These are phyloP conservation scores for Starmerella khaoyaiensis DNA, from an alignment of 805 yeast species.

Conservation along the genomic window DNA sequence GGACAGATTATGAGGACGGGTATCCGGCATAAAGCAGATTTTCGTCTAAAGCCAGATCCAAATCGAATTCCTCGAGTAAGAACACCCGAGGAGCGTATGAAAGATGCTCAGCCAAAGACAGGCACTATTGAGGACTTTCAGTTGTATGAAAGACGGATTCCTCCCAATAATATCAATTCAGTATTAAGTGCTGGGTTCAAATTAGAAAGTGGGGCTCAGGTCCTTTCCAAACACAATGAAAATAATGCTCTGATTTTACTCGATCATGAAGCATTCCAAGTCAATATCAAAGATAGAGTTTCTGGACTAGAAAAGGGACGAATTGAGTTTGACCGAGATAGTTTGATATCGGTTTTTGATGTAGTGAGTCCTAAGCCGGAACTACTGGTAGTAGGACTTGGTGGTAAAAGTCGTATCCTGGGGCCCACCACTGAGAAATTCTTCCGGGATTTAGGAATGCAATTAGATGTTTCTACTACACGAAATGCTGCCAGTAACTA, in stretches of 20 bases:
- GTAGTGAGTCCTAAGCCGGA: slow-evolving; percentile 67
- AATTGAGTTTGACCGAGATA: slow-evolving; percentile 38
- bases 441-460: slow-evolving; percentile 51
- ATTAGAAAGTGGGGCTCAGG: slow-evolving; percentile 39
- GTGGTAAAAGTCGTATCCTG: slow-evolving; percentile 46
- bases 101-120: slow-evolving; percentile 21
- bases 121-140: slow-evolving; percentile 30
- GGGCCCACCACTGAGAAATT: slow-evolving; percentile 40
- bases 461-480: slow-evolving; percentile 54
- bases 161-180: slow-evolving; percentile 40
- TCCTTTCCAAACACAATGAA: slow-evolving; percentile 15
- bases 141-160: slow-evolving; percentile 34
- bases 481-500: slow-evolving; percentile 52
- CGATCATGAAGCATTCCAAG: slow-evolving; percentile 46
- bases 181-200: slow-evolving; percentile 45
- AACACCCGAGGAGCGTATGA: slow-evolving; percentile 19
- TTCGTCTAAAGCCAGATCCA: slow-evolving; percentile 22
- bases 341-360: slow-evolving; percentile 36
- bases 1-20: background rate
- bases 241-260: slow-evolving; percentile 25
- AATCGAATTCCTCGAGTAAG: slow-evolving; percentile 19
- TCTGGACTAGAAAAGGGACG: slow-evolving; percentile 40
- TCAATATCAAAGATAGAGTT: slow-evolving; percentile 33
- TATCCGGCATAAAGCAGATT: slow-evolving; percentile 6
- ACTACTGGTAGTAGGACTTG: slow-evolving; percentile 57